Evolutionary conservation across 1,139 yeast genomes (phyloP).

Genomic region (Lizanozyma gosingica): DNA sequence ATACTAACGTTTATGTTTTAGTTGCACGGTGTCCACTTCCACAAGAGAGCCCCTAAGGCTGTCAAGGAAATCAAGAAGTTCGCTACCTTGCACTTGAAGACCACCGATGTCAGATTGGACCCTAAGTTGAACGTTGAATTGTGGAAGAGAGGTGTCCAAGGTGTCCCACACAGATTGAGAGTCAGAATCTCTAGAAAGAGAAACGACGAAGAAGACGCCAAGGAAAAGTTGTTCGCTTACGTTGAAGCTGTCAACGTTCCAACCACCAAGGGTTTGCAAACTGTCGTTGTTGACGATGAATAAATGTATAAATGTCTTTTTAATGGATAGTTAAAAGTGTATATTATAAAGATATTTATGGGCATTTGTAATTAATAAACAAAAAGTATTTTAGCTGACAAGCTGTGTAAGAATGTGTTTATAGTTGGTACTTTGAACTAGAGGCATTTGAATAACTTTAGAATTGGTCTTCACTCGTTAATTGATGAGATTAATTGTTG

Average conservation of each 20-base stretch:
- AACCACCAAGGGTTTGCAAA: constrained; percentile 93
- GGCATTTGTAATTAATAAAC: not conserved
- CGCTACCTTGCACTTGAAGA: constrained; percentile 98
- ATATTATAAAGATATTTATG: not conserved
- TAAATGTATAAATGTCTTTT: constrained; percentile 20
- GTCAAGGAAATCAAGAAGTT: constrained; percentile 98
- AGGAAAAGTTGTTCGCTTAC: constrained; percentile 95
- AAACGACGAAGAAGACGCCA: constrained; percentile 99
- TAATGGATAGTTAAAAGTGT: not conserved
- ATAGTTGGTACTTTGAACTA: too few species aligned
- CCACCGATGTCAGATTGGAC: constrained; percentile 97
- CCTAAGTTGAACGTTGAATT: constrained; percentile 97
- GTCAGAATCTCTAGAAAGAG: constrained; percentile 99
- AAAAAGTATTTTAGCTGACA: not conserved
- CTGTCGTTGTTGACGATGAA: constrained; percentile 92
- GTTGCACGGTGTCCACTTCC: constrained; percentile 98
- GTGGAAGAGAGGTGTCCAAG: constrained; percentile 99
- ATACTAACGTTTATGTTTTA: constrained; percentile 35
- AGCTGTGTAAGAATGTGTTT: too few species aligned
- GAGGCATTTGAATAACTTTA: too few species aligned
- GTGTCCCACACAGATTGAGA: constrained; percentile 97
- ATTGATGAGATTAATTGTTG: too few species aligned
- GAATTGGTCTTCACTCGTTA: too few species aligned
- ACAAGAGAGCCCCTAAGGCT: constrained; percentile 99
- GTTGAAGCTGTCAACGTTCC: constrained; percentile 97